Base-by-base conservation (phyloP, 2,329 filamentous ascomycete species). In the Neofusicoccum laricinum region DNA sequence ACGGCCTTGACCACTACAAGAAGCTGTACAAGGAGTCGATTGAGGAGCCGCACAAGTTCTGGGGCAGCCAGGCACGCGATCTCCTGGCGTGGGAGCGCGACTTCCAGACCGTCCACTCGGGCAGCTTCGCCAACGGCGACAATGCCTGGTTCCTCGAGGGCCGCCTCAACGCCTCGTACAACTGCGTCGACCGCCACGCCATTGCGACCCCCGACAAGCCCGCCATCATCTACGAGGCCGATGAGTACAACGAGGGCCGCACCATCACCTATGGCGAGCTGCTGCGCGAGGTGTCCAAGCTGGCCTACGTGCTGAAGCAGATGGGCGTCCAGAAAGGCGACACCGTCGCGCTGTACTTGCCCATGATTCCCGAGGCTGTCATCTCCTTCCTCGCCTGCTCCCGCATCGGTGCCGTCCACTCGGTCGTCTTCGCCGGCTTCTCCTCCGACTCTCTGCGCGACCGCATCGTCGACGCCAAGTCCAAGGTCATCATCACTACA, bases 171-270 rank as follows among this genome's bases (percentile, higher is more conserved):
- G 95, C 95, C 68, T 95, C 91, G 32, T 98, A 93, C 87, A 99
- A 99, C 84, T 96, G 93, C 75, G 89, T 99, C 68, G 95, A 99
- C 75, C 91, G 95, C 67, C 94, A 98, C 79, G 95, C 95, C n/a
- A 86, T 96, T 80, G 93, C 93, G 80, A 88, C 97, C 80, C 95
- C 95, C 53, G 82, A 98, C 81, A 92, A 90, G 81, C 88, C 95
- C 53, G 95, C 95, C 77, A 96, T 99, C 80, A 97, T 98, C 81
- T 99, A 98, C 83, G 95, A 99, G 83, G 94, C 93, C 66, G 95
- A 99, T 73, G 95, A 99, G 80, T 87, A 90, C 46, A 84, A 80
- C 62, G 90, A 96, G 75, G 93, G 95, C 74, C 92, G 94, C 70
- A 93, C 85, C 69, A 90, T 99, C 77, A 95, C 92, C 69, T 99